phyloP scores from a whole-genome alignment of 2,329 filamentous ascomycete genomes.

The Cladosporium velox region DNA sequence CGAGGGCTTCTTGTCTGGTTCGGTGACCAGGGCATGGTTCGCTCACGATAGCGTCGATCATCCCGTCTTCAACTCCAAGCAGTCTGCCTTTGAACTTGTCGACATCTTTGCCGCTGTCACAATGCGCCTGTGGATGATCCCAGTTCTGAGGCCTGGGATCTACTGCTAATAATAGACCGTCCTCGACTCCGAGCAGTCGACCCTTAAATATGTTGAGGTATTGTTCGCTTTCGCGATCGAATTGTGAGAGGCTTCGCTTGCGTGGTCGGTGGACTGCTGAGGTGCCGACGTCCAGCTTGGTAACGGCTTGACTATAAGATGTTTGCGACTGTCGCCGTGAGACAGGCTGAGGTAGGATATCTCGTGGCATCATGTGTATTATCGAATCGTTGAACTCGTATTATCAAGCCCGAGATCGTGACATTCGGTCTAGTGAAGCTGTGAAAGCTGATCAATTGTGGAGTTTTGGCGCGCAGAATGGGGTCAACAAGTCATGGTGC shows the following conservation, averaged over 20 bases:
- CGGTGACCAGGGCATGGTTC: not conserved
- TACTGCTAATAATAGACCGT: not conserved
- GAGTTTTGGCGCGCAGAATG: too few species aligned
- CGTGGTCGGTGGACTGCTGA: not conserved
- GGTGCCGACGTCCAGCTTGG: not conserved
- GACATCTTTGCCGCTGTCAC: not conserved
- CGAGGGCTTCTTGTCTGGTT: not conserved
- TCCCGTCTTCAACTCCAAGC: not conserved
- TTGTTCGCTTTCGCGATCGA: not conserved
- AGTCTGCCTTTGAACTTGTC: not conserved
- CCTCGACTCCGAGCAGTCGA: not conserved
- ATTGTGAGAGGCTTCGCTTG: not conserved
- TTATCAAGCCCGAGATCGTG: too few species aligned
- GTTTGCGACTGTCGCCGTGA: not conserved
- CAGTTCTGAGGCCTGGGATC: not conserved
- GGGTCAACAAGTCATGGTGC: not conserved
- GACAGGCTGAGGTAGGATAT: not conserved
- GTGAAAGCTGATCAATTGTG: not conserved
- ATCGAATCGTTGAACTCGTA: not conserved
- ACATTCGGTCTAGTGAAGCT: not conserved
- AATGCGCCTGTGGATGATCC: not conserved
- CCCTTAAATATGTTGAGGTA: not conserved
- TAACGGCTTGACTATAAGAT: not conserved
- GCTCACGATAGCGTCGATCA: not conserved
- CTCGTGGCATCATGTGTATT: not conserved